Conservation (phyloP, 345 rosid genomes). For the Brassica incana region DNA sequence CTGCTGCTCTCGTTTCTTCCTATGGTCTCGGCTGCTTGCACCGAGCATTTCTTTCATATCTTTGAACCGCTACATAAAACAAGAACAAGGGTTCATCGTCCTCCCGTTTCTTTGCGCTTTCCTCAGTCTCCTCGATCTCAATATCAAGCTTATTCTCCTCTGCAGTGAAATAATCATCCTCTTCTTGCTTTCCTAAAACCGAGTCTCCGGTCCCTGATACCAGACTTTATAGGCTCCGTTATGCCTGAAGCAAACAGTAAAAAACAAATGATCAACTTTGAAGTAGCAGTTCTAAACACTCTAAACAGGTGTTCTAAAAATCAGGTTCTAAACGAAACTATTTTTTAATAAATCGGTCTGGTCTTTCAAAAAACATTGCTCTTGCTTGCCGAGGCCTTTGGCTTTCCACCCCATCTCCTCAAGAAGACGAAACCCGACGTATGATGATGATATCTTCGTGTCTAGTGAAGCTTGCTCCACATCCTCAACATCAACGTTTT, state of each 20-base stretch:
- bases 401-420: slow-evolving; percentile 98
- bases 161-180: slow-evolving; percentile 91
- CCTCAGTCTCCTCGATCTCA: slow-evolving; percentile 91
- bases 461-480: slow-evolving; percentile 90
- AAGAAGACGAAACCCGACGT: slow-evolving; percentile 82
- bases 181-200: slow-evolving; percentile 98
- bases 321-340: not conserved
- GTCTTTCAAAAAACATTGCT: slow-evolving; percentile 52
- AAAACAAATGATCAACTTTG: slow-evolving; percentile 1
- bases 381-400: slow-evolving; percentile 81
- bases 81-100: not conserved
- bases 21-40: slow-evolving; percentile 75
- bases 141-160: slow-evolving; percentile 93
- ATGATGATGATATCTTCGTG: slow-evolving; percentile 70
- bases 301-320: not conserved
- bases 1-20: slow-evolving; percentile 82
- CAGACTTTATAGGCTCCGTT: slow-evolving; percentile 88
- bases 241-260: slow-evolving; percentile 54
- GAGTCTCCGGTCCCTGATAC: slow-evolving; percentile 84
- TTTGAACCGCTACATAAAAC: slow-evolving; percentile 76
- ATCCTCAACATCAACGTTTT: slow-evolving; percentile 81
- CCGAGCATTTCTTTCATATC: slow-evolving; percentile 95
- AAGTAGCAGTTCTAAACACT: not conserved
- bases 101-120: slow-evolving; percentile 82
- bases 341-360: no score